Evolutionary conservation across 495 filamentous ascomycete species (phyloP), one percentile per base, ranked within the genome.

Genomic region (Penicillium paxilli): DNA sequence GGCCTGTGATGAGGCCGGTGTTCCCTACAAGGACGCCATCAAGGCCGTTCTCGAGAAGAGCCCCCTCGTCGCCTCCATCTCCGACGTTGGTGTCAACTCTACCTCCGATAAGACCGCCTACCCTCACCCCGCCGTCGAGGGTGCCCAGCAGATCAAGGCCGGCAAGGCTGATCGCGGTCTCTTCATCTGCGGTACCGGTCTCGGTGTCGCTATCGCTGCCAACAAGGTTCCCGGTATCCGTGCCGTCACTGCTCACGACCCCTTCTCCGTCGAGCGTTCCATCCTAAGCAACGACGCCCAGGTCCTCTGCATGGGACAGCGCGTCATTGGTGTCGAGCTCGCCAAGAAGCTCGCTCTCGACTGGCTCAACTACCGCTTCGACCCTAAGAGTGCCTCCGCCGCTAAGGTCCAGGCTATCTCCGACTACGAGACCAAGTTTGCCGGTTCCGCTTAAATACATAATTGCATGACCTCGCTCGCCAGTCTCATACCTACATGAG

Each of bases 171-270:
- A 95, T 69, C 85, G 90, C 28, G 90, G 89, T 2, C 79, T 95
- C 38, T 80, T 93, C 62, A 91, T 95, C 76, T 95, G 90, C 73
- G 90, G 90, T 10, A 95, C 90, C 4, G 90, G 90, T 2, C 80
- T 95, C 23, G 90, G 90, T 4, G 90, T 95, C 9, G 90, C 90
- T 55, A 95, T 95, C 68, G 72, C 81, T 20, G 90, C 90, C 65
- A 95, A 95, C 77, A 93, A 93, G 69, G 88, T 93, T 50, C 88
- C 85, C 49, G 90, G 90, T 16, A 85, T 95, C 57, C 79, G 90
- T 37, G 90, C 90, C 17, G 90, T 95, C 28, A 95, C 90, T 26
- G 90, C 90, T 7, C 90, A 95, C 72, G 90, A 95, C 71, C 84
- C 83, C 48, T 94, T 90, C 75, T 86, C 81, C 42, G 89, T 95